Conservation (phyloP, 305 asterid species). For the Fraxinus sp. region DNA sequence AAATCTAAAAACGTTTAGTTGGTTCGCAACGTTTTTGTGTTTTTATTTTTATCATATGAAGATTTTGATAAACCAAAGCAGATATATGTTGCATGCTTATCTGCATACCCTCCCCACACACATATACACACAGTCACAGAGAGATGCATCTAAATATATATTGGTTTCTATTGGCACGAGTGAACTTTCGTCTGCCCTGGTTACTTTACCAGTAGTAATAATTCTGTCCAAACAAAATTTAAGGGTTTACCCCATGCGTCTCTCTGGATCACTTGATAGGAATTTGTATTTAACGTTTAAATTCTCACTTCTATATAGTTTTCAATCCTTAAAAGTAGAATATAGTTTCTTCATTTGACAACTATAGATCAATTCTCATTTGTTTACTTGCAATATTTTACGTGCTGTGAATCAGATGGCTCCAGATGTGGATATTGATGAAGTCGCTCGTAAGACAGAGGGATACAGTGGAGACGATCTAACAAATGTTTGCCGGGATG, state of each 20-base stretch:
- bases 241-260: not conserved
- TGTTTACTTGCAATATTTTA: not conserved
- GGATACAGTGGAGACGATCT: slow-evolving; percentile 99
- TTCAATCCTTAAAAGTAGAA: not conserved
- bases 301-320: not conserved
- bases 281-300: not conserved
- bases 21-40: not conserved
- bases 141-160: not conserved
- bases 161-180: not conserved
- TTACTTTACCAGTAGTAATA: not conserved
- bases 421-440: slow-evolving; percentile 82
- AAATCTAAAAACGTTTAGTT: not conserved
- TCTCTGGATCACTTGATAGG: not conserved
- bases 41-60: not conserved
- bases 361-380: not conserved
- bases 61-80: not conserved
- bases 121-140: not conserved
- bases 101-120: not conserved
- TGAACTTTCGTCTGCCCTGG: not conserved
- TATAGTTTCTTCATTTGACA: not conserved
- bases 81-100: not conserved
- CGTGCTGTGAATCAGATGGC: slow-evolving; percentile 52
- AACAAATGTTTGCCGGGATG: slow-evolving; percentile 92
- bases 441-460: slow-evolving; percentile 85
- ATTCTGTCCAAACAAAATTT: not conserved